phyloP scores from a whole-genome alignment of 2,329 filamentous ascomycete species.

The Pestalotiopsis sp. region DNA sequence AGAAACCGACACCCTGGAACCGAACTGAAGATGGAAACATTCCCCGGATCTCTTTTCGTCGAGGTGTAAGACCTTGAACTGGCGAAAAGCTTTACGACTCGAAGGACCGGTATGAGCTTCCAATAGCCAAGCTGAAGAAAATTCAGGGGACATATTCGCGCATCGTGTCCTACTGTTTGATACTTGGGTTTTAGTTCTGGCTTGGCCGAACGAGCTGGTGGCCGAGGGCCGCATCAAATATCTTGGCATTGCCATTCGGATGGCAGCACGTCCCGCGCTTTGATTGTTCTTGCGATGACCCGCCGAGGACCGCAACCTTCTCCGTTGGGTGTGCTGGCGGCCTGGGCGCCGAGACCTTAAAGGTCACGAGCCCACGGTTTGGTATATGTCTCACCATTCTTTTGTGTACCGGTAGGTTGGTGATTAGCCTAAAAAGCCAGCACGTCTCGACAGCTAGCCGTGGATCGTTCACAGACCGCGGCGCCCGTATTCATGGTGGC shows the following conservation, averaged over 20 bases:
- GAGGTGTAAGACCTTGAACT: no score
- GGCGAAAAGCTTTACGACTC: no score
- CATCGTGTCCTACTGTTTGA: neutral
- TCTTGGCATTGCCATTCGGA: neutral
- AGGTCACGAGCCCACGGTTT: neutral
- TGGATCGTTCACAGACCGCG: neutral
- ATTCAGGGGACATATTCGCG: neutral
- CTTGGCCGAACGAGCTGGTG: neutral
- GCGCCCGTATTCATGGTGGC: neutral
- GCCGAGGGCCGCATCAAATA: neutral
- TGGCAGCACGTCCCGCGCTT: neutral
- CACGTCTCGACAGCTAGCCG: neutral
- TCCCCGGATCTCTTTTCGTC: no score
- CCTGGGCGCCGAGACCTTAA: neutral
- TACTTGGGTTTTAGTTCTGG: neutral
- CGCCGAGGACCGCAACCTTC: neutral
- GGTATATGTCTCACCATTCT: neutral
- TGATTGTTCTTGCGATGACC: neutral
- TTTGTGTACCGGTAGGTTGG: neutral
- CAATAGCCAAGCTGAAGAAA: no score
- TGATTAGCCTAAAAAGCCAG: constrained; percentile 2
- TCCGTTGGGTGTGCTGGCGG: neutral
- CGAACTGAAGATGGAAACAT: no score
- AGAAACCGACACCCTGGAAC: neutral
- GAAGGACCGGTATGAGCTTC: no score